A percentile compares a stretch with the other conserved stretches of the same genome.
Conservation (phyloP, 2,329 filamentous ascomycete genomes). For the Pseudocercospora vitis region DNA sequence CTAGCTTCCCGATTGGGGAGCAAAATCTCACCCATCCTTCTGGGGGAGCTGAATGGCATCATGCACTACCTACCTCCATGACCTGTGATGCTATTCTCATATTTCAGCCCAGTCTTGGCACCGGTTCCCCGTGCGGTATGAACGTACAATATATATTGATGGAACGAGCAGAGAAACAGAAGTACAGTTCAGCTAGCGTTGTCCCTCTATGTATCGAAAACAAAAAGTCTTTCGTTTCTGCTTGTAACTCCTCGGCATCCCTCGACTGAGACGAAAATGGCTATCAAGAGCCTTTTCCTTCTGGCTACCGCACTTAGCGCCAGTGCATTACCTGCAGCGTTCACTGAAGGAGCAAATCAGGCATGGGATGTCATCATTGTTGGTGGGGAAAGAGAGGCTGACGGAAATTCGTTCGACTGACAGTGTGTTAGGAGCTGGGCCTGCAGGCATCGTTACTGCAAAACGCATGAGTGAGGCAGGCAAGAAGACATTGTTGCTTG, state of each 20-base stretch:
- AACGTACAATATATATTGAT: too few species aligned
- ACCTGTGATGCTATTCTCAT: too few species aligned
- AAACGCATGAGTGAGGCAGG: slow-evolving; percentile 54
- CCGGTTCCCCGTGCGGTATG: too few species aligned
- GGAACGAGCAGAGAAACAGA: too few species aligned
- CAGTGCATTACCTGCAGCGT: neutral
- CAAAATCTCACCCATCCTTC: neutral
- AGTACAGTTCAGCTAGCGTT: too few species aligned
- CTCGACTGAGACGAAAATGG: too few species aligned
- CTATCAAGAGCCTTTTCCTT: neutral
- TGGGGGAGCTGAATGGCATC: too few species aligned
- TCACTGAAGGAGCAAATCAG: neutral
- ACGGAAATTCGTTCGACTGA: neutral
- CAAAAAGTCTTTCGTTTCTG: neutral
- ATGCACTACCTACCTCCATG: too few species aligned
- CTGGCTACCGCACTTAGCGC: neutral
- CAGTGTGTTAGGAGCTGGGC: slow-evolving; percentile 43
- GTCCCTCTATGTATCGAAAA: too few species aligned
- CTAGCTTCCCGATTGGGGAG: neutral
- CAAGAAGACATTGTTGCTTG: slow-evolving; percentile 54
- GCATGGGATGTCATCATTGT: slow-evolving; percentile 43
- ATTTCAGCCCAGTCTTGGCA: too few species aligned
- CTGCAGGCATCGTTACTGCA: slow-evolving; percentile 55
- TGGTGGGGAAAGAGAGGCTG: slow-evolving; percentile 22
- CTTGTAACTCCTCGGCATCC: too few species aligned